Percentiles rank a stretch among this genome's conserved stretches.
These are phyloP conservation scores for Dentipellis fragilis DNA, from an alignment of 768 basidiomycete genomes.

Conservation along the genomic window DNA sequence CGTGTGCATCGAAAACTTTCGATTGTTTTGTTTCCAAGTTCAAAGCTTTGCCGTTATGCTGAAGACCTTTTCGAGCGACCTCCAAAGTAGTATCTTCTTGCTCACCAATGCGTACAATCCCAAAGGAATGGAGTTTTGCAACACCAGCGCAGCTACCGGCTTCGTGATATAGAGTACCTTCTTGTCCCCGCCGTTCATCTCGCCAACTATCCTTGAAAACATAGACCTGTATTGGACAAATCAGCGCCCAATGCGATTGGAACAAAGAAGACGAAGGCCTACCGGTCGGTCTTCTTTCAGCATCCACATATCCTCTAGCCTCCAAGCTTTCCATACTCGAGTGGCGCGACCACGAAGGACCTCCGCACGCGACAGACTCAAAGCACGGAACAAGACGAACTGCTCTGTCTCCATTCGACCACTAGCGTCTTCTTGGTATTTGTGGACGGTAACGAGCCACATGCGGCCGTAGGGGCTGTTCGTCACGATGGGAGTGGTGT, in stretches of 20 bases:
- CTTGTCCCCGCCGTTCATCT: not conserved
- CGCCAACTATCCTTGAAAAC: not conserved
- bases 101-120: not conserved
- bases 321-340: not conserved
- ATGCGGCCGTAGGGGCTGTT: not conserved
- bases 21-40: no score
- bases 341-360: conserved; percentile 1
- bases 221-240: not conserved
- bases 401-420: not conserved
- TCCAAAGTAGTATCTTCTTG: not conserved
- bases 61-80: not conserved
- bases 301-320: not conserved
- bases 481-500: no score
- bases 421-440: not conserved
- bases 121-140: not conserved
- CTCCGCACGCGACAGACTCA: not conserved
- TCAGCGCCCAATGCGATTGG: no score
- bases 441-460: not conserved
- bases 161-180: not conserved
- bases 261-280: not conserved
- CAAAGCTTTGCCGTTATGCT: no score
- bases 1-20: no score
- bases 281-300: not conserved
- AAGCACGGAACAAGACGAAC: not conserved
- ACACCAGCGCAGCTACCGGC: not conserved